Percentiles rank a stretch among this genome's conserved stretches.
phyloP scores from a whole-genome alignment of 139 green algal species.

The Volvox africanus region DNA sequence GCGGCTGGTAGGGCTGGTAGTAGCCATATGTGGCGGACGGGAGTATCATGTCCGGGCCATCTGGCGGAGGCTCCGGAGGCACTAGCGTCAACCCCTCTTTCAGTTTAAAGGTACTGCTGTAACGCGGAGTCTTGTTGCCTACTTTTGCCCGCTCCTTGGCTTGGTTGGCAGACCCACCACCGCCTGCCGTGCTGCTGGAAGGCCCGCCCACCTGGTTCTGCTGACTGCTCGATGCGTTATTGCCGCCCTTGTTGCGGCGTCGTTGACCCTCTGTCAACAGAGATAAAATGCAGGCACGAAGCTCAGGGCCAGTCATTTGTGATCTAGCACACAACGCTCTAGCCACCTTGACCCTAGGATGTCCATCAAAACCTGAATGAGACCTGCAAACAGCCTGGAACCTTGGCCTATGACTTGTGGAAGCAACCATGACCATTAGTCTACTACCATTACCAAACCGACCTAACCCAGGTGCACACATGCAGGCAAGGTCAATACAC shows the following conservation, averaged over 20 bases:
- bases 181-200: neutral
- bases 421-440: too few species aligned
- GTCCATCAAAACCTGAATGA: neutral
- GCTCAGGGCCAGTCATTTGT: too few species aligned
- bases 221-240: neutral
- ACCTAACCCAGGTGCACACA: too few species aligned
- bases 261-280: slow-evolving; percentile 48
- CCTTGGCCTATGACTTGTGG: too few species aligned
- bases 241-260: slow-evolving; percentile 55
- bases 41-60: neutral
- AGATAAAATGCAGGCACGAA: too few species aligned
- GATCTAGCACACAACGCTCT: too few species aligned
- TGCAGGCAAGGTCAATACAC: too few species aligned
- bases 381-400: neutral
- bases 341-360: neutral
- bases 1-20: slow-evolving; percentile 5
- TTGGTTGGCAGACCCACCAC: neutral
- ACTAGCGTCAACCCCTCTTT: slow-evolving; percentile 8
- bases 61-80: neutral
- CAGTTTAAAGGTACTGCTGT: slow-evolving; percentile 1
- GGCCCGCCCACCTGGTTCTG: neutral
- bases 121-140: slow-evolving; percentile 35
- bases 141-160: slow-evolving; percentile 19
- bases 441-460: too few species aligned
- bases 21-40: neutral